Evolutionary conservation across 352 stramenopile species (phyloP).

Genomic region (Pythium brachiatum): DNA sequence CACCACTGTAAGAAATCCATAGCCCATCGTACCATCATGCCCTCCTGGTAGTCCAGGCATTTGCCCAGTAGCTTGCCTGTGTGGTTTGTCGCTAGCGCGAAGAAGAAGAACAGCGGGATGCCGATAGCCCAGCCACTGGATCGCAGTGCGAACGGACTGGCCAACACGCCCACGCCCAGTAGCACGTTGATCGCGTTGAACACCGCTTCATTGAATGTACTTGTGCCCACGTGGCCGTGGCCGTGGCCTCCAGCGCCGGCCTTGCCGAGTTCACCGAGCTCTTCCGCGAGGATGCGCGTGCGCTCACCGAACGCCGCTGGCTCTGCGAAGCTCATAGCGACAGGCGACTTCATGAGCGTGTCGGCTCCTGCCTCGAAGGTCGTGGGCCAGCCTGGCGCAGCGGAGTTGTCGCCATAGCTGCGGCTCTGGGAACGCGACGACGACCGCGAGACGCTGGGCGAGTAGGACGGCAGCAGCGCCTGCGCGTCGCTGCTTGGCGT

Average conservation of each 20-base stretch:
- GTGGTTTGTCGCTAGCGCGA: conserved; percentile 83
- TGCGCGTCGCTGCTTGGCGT: conserved; percentile 12
- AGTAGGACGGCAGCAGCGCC: conserved; percentile 61
- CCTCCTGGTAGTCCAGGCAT: conserved; percentile 77
- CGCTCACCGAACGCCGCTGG: conserved; percentile 45
- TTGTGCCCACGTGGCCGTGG: conserved; percentile 40
- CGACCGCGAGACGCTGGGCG: conserved; percentile 41
- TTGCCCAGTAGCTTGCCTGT: conserved; percentile 81
- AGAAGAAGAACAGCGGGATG: conserved; percentile 75
- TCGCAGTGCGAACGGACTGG: conserved; percentile 78
- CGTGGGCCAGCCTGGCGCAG: conserved; percentile 52
- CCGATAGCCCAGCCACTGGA: conserved; percentile 74
- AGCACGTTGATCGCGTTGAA: conserved; percentile 88
- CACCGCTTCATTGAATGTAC: conserved; percentile 68
- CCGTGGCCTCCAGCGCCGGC: conserved; percentile 2
- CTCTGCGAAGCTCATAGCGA: conserved; percentile 32
- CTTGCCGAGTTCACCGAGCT: conserved; percentile 17
- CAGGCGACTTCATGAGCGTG: conserved; percentile 50
- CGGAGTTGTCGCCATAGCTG: conserved; percentile 24
- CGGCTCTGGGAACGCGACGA: conserved; percentile 22
- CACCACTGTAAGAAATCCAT: too few relatives aligned
- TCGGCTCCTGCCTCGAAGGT: conserved; percentile 70
- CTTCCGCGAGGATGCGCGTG: conserved; percentile 36
- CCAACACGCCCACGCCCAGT: conserved; percentile 81
- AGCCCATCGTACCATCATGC: conserved; percentile 77